Evolutionary conservation across 768 basidiomycete species (phyloP), one percentile per base, ranked within the genome.

Genomic region (Mycena belliarum): DNA sequence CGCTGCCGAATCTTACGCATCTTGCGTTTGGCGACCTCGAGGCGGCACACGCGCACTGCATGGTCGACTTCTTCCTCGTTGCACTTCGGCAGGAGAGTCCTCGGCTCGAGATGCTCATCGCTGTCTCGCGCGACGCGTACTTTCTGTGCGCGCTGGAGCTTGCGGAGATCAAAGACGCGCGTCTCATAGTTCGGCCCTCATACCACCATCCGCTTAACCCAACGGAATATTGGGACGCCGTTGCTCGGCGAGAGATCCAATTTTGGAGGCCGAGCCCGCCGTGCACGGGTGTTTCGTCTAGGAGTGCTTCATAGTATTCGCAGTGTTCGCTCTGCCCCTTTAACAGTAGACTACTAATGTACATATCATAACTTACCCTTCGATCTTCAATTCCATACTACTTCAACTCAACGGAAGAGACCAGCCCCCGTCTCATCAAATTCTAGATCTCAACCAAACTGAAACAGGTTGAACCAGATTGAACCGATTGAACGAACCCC

Each of bases 1-100:
- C 47, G 3, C 67, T 76, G 14, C 71, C 73, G 6, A 45, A 58
- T 15, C 63, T 75, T 24, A 73, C 72, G 6, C 72, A 76, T 60
- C 59, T 74, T 16, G 67, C 69, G 2, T 49, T 76, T 8, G 72
- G 74, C 6, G 63, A 68, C 28, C 57, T 74, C 10, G 59, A 54
- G 33, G 52, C 49, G 3, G n/a, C 29, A 12, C 52, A 57, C 8
- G 65, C 71, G 40, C 26, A 29, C 0, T 51, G 66, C 23, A 45
- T 69, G 40, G 37, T 70, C 42, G 49, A 52, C 3, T 61, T 66
- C n/a, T 58, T 73, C 46, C 55, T 43, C 23, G 46, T 37, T 15
- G 62, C 62, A 9, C 55, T 72, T 14, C 60, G 70, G 1, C 50
- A 44, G 10, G 51, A 59, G 5, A 65, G 58, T 23, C 61, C 57